Evolutionary conservation across 2,329 filamentous ascomycete genomes (phyloP).

Genomic region (Biscogniauxia sp.): DNA sequence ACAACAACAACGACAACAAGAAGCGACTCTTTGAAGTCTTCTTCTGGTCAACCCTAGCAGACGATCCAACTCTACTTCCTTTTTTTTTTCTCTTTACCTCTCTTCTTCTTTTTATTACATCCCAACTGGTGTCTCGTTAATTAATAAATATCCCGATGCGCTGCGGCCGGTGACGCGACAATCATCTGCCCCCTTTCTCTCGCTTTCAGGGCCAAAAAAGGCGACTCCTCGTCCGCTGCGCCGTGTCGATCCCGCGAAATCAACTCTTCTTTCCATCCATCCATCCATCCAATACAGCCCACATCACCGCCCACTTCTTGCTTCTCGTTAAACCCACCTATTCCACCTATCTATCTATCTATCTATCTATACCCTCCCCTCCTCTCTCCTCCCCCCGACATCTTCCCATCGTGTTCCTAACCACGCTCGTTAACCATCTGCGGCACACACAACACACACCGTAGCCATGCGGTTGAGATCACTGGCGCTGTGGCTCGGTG

Average conservation of each 20-base stretch:
- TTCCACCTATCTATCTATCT: slow-evolving; percentile 4
- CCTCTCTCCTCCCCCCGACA: slow-evolving; percentile 1
- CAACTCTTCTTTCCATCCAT: slow-evolving; percentile 1
- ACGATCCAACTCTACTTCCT: slow-evolving; percentile 15
- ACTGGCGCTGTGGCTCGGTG: slow-evolving; percentile 47
- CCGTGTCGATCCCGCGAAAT: not conserved
- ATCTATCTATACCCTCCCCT: not conserved
- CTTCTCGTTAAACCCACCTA: slow-evolving; percentile 6
- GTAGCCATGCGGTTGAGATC: slow-evolving; percentile 44
- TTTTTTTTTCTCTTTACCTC: slow-evolving; percentile 3
- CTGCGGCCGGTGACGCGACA: slow-evolving; percentile 25
- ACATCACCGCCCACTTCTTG: slow-evolving; percentile 2
- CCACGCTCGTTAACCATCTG: slow-evolving; percentile 19
- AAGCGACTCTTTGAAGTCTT: slow-evolving; percentile 22
- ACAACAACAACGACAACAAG: no score
- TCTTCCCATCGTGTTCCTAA: slow-evolving; percentile 11
- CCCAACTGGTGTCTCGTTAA: slow-evolving; percentile 7
- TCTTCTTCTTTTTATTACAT: slow-evolving; percentile 15
- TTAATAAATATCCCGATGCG: slow-evolving; percentile 23
- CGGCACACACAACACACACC: slow-evolving; percentile 16
- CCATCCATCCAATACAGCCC: slow-evolving; percentile 6
- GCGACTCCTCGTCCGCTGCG: not conserved
- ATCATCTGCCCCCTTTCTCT: slow-evolving; percentile 15
- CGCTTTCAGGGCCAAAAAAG: slow-evolving; percentile 3
- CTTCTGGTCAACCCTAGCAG: slow-evolving; percentile 15